phyloP scores from a whole-genome alignment of 179 eudicot species.

The Carnegiea gigantea region DNA sequence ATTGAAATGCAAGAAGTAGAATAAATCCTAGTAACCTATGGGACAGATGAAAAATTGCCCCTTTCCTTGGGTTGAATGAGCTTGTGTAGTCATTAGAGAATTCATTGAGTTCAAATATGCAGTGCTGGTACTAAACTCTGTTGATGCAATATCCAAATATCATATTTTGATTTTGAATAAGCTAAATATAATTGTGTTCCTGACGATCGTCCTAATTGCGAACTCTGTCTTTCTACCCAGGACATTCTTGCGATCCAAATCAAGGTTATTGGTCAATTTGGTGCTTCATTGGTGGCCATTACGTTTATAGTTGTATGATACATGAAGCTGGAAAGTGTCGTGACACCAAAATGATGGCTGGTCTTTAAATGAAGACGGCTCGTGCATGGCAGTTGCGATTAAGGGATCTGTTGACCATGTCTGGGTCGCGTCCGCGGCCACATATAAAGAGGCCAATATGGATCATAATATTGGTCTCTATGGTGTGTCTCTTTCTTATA shows the following conservation, averaged over 20 bases:
- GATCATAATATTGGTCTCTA: constrained; percentile 46
- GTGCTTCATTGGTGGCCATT: constrained; percentile 13
- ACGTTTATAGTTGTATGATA: constrained; percentile 18
- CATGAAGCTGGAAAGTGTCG: constrained; percentile 17
- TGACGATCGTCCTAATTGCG: constrained; percentile 1
- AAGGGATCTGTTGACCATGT: constrained; percentile 42
- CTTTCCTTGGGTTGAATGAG: background rate
- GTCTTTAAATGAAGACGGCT: constrained; percentile 53
- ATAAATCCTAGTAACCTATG: background rate
- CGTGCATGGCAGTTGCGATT: constrained; percentile 50
- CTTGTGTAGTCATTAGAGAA: background rate
- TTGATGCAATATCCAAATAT: background rate
- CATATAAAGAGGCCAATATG: constrained; percentile 55
- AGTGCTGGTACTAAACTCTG: background rate
- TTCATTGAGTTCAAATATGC: background rate
- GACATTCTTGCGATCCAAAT: constrained; percentile 2
- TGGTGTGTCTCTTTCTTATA: constrained; percentile 57
- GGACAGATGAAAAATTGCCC: background rate
- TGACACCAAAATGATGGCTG: constrained; percentile 26
- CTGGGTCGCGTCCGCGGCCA: constrained; percentile 56
- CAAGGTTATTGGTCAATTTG: constrained; percentile 14
- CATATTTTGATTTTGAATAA: background rate
- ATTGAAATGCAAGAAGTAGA: background rate
- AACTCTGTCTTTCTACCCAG: constrained; percentile 20
- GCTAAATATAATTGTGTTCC: background rate